phyloP scores from a whole-genome alignment of 2,329 filamentous ascomycete genomes.

The Fusarium pseudocircinatum region DNA sequence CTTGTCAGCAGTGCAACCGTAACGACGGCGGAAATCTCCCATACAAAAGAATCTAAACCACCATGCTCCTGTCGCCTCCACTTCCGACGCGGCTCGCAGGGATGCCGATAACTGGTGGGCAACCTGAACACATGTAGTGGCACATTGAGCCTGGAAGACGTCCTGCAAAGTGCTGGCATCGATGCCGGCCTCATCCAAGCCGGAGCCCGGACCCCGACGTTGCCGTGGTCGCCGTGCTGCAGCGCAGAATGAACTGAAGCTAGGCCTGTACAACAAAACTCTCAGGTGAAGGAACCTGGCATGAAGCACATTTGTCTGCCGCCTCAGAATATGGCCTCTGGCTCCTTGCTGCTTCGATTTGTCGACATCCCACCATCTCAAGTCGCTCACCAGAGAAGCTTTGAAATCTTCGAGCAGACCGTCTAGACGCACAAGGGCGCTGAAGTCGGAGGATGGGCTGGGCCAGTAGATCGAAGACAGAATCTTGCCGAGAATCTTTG shows the following conservation, averaged over 20 bases:
- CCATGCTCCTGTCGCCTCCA: not conserved
- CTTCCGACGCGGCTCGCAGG: not conserved
- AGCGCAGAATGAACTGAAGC: not conserved
- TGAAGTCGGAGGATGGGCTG: not conserved
- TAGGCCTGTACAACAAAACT: not conserved
- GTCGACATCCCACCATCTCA: no score
- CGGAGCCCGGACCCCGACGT: accelerated
- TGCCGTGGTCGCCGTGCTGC: not conserved
- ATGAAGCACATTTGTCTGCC: not conserved
- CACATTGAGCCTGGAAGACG: not conserved
- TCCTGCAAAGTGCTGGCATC: not conserved
- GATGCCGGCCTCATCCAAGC: accelerated
- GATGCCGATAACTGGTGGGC: not conserved
- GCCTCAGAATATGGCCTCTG: accelerated
- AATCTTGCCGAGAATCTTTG: not conserved
- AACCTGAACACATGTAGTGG: not conserved
- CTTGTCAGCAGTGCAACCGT: no score
- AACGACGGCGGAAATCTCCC: no score
- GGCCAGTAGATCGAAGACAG: not conserved
- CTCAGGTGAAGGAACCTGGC: not conserved
- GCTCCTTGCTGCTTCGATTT: not conserved
- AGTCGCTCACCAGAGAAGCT: no score
- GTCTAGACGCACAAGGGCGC: not conserved
- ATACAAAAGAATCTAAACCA: not conserved
- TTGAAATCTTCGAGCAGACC: not conserved